These are phyloP conservation scores for Pyracantha coccinea DNA, from an alignment of 331 rosid species.

Conservation along the genomic window DNA sequence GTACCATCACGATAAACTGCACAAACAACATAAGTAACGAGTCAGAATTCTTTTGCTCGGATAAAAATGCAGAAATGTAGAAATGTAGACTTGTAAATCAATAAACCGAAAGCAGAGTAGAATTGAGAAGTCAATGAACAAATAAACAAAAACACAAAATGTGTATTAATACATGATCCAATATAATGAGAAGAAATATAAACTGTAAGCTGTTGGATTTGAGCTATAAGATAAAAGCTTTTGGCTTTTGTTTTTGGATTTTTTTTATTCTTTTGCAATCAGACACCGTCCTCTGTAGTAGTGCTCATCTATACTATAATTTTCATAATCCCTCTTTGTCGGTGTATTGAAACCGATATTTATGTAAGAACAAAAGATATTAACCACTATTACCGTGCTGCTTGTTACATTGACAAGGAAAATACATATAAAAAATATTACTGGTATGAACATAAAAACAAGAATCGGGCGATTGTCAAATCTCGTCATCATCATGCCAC, in stretches of 20 bases:
- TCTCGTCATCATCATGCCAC: not conserved
- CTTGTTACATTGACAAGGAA: not conserved
- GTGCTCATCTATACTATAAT: not conserved
- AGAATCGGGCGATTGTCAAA: not conserved
- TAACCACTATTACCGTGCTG: not conserved
- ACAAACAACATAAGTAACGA: not conserved
- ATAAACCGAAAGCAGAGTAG: not conserved
- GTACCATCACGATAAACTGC: conserved; percentile 26
- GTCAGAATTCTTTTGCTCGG: not conserved
- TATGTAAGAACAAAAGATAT: not conserved
- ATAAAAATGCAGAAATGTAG: not conserved
- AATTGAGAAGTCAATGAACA: not conserved
- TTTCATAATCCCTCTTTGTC: not conserved
- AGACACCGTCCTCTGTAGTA: not conserved
- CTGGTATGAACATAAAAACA: not conserved
- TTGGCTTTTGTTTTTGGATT: not conserved
- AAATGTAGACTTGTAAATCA: not conserved
- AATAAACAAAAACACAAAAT: not conserved
- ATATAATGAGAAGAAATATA: too few relatives aligned
- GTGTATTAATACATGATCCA: too few relatives aligned
- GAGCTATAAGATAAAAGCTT: not conserved
- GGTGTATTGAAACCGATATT: not conserved
- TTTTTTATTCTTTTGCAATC: not conserved
- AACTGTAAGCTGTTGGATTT: too few relatives aligned
- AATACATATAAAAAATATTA: too few relatives aligned